These are phyloP conservation scores for Graphilbum ipis-grandicollis DNA, from an alignment of 2,329 filamentous ascomycete genomes.

Conservation along the genomic window DNA sequence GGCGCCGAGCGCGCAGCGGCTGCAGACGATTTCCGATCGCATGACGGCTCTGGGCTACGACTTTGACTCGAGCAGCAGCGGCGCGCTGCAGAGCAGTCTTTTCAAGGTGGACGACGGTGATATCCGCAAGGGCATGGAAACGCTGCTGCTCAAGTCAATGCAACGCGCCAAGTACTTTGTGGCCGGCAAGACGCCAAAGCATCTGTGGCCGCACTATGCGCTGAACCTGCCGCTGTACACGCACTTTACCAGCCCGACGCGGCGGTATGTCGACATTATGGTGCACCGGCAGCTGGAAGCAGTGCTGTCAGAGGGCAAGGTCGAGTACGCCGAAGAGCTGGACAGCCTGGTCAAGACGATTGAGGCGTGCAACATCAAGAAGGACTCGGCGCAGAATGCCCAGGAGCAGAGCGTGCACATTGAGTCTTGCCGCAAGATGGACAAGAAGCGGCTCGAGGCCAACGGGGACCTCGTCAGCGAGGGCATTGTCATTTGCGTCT, in stretches of 20 bases:
- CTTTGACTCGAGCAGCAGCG: constrained; percentile 78
- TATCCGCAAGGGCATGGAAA: constrained; percentile 95
- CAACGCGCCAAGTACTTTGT: constrained; percentile 91
- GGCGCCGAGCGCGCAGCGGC: constrained; percentile 69
- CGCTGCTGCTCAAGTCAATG: constrained; percentile 86
- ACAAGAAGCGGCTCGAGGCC: constrained; percentile 70
- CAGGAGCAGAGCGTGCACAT: constrained; percentile 99
- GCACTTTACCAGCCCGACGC: constrained; percentile 89
- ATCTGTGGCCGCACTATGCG: constrained; percentile 74
- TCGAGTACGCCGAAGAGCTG: constrained; percentile 77
- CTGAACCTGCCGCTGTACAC: constrained; percentile 90
- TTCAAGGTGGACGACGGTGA: constrained; percentile 84
- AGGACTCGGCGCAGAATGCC: constrained; percentile 90
- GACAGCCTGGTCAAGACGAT: constrained; percentile 82
- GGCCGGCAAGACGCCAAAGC: constrained; percentile 58
- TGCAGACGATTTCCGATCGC: constrained; percentile 80
- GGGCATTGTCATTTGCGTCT: constrained; percentile 90
- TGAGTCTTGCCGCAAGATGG: constrained; percentile 90
- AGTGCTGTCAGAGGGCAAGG: constrained; percentile 61
- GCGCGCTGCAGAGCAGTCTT: constrained; percentile 79
- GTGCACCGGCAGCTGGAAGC: constrained; percentile 90
- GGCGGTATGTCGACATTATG: constrained; percentile 86
- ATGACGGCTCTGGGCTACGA: constrained; percentile 86
- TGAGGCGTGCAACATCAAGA: constrained; percentile 96
- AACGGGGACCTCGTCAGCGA: constrained; percentile 89